These are phyloP conservation scores for Panaeolus papilionaceus DNA, from an alignment of 768 basidiomycete species.

Conservation along the genomic window DNA sequence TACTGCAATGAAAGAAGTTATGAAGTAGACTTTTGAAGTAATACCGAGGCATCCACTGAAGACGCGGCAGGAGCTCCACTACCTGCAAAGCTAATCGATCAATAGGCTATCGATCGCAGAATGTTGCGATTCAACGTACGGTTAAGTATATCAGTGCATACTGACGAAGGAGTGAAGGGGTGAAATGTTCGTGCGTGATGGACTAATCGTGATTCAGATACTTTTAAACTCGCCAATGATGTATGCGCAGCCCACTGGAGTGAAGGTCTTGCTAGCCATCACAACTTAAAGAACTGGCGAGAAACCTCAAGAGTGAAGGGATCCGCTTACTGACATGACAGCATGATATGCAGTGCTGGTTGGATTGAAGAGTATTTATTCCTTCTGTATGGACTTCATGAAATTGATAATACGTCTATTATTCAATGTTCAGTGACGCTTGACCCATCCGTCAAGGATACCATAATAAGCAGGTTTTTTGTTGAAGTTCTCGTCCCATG, in stretches of 20 bases:
- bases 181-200: background rate
- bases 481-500: slow-evolving; percentile 18
- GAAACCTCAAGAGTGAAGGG: background rate
- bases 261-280: background rate
- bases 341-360: background rate
- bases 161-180: background rate
- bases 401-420: background rate
- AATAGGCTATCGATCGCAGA: background rate
- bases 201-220: background rate
- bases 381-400: background rate
- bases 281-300: background rate
- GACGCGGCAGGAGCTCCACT: background rate
- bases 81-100: slow-evolving; percentile 4
- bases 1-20: background rate
- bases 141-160: background rate
- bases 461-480: slow-evolving; percentile 30
- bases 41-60: background rate
- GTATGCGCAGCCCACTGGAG: background rate
- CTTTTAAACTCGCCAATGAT: slow-evolving; percentile 8
- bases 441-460: slow-evolving; percentile 20
- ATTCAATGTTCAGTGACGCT: background rate
- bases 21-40: background rate
- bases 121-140: background rate
- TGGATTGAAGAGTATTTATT: background rate
- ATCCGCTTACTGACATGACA: background rate